Percentiles rank a stretch among this genome's conserved stretches.
These are phyloP conservation scores for Talaromyces borbonicus DNA, from an alignment of 495 filamentous ascomycete species.

Conservation along the genomic window DNA sequence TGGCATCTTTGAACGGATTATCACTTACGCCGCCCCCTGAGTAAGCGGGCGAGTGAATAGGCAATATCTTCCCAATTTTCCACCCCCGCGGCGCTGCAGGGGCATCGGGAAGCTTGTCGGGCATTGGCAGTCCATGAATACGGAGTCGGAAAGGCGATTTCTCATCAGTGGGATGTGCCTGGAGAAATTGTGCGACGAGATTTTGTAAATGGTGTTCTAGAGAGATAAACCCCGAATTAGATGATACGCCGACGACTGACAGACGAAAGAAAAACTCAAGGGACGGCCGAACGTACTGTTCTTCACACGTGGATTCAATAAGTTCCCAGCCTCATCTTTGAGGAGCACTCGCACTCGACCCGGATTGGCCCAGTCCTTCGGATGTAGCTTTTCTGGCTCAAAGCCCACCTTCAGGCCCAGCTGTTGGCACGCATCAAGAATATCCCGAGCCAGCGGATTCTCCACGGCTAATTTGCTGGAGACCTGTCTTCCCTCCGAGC, in stretches of 20 bases:
- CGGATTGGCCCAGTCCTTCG: conserved; percentile 96
- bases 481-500: conserved; percentile 73
- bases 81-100: conserved; percentile 80
- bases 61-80: conserved; percentile 79
- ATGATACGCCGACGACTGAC: no score
- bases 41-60: conserved; percentile 77
- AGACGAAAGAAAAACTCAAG: conserved; percentile 1
- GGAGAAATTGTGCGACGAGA: conserved; percentile 63
- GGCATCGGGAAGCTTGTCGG: conserved; percentile 52
- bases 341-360: conserved; percentile 75
- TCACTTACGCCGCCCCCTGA: conserved; percentile 92
- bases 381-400: conserved; percentile 86
- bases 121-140: conserved; percentile 56
- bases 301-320: conserved; percentile 47
- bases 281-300: conserved; percentile 51
- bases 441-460: conserved; percentile 83
- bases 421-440: conserved; percentile 69
- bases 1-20: conserved; percentile 94
- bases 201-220: conserved; percentile 77
- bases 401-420: conserved; percentile 69
- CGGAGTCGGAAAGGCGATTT: conserved; percentile 55
- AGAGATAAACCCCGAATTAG: conserved; percentile 3
- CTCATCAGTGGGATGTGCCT: conserved; percentile 63
- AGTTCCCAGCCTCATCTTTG: conserved; percentile 44
- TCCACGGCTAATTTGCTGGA: conserved; percentile 56